These are phyloP conservation scores for Daldinia sp. DNA, from an alignment of 2,329 filamentous ascomycete genomes.

Conservation along the genomic window DNA sequence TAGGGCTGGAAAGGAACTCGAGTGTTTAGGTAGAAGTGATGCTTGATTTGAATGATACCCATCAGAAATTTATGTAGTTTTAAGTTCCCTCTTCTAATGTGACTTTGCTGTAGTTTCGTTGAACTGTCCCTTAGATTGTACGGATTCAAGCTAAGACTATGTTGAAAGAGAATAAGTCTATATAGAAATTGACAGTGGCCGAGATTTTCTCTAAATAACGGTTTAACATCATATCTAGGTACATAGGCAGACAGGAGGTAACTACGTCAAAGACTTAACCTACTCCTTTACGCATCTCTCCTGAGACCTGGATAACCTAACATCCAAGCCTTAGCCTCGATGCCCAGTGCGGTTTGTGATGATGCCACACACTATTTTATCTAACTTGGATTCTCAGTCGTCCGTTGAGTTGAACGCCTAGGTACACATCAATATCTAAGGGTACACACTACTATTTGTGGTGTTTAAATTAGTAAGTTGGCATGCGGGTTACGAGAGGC, in stretches of 20 bases:
- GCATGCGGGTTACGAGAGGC: not conserved
- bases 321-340: too few species aligned
- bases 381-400: too few species aligned
- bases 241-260: not conserved
- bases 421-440: not conserved
- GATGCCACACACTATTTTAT: too few species aligned
- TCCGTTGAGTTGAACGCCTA: too few species aligned
- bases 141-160: not conserved
- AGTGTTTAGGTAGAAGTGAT: slow-evolving; percentile 7
- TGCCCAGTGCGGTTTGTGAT: too few species aligned
- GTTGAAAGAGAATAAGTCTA: not conserved
- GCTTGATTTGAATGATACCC: slow-evolving; percentile 39
- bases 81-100: not conserved
- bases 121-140: not conserved
- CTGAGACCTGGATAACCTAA: too few species aligned
- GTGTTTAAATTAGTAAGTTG: not conserved
- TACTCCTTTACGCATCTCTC: too few species aligned
- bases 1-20: slow-evolving; percentile 9
- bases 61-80: slow-evolving; percentile 11
- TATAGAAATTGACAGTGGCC: too few species aligned
- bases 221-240: not conserved
- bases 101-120: not conserved
- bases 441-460: not conserved
- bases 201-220: not conserved
- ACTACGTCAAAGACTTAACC: too few species aligned